A percentile compares a stretch with the other conserved stretches of the same genome.
Conservation (phyloP, 1,284 basidiomycete genomes). For the Ustilago shanxiensis region DNA sequence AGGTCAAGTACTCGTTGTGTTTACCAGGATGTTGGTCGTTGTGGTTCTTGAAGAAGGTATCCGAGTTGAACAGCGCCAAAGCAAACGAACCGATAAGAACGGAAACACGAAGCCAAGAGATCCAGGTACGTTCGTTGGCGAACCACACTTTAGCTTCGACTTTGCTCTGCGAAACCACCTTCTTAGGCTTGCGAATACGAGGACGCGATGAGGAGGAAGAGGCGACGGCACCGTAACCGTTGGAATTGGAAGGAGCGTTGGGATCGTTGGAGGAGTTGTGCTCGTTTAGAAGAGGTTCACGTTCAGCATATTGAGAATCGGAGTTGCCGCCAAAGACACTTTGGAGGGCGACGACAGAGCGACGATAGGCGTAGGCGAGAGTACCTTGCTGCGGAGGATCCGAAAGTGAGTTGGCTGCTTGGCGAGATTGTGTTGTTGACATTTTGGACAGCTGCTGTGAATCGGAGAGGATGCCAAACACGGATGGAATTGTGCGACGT, state of each 20-base stretch:
- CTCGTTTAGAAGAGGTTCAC: conserved; percentile 50
- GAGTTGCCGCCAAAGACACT: conserved; percentile 49
- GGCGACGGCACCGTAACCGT: conserved; percentile 42
- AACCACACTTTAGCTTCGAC: conserved; percentile 70
- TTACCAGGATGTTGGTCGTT: conserved; percentile 32
- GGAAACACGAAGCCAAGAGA: conserved; percentile 88
- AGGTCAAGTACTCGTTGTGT: conserved; percentile 37
- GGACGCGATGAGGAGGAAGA: conserved; percentile 26
- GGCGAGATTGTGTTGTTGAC: conserved; percentile 34
- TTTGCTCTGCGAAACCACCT: conserved; percentile 61
- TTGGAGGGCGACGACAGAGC: conserved; percentile 59
- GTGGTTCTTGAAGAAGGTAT: conserved; percentile 70
- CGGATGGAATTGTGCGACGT: not conserved
- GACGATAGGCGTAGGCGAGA: conserved; percentile 55
- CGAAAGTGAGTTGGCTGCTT: conserved; percentile 45
- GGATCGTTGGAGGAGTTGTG: conserved; percentile 10
- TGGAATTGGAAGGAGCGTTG: conserved; percentile 13
- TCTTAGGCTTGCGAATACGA: conserved; percentile 73
- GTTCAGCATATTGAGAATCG: conserved; percentile 52
- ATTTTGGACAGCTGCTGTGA: too few species aligned
- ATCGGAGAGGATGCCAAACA: too few species aligned
- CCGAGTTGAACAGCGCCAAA: conserved; percentile 88
- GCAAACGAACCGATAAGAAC: conserved; percentile 87
- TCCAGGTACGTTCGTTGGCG: conserved; percentile 76
- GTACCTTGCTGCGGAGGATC: conserved; percentile 52